A percentile compares a stretch with the other conserved stretches of the same genome.
Evolutionary conservation across 192 early-diverging fungal genomes (phyloP).

Genomic region (Podila epicladia): DNA sequence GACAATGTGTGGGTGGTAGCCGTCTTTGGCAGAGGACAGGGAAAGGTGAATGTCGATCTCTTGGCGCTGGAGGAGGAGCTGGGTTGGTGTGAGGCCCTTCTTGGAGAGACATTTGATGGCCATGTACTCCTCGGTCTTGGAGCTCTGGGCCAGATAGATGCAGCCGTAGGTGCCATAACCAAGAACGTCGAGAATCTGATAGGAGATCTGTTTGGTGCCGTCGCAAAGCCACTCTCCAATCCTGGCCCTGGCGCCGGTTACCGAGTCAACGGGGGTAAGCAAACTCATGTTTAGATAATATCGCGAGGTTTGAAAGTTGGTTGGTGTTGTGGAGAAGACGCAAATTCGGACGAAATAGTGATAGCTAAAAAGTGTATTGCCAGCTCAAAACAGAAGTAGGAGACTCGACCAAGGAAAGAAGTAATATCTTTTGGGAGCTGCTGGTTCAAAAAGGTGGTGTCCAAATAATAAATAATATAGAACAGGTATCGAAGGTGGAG

Average conservation of each 20-base stretch:
- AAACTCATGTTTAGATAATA: constrained; percentile 15
- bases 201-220: constrained; percentile 32
- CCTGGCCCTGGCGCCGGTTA: constrained; percentile 31
- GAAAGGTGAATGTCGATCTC: constrained; percentile 68
- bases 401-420: constrained; percentile 32
- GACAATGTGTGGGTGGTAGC: constrained; percentile 83
- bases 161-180: constrained; percentile 82
- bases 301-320: neutral
- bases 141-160: constrained; percentile 68
- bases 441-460: neutral
- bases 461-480: constrained; percentile 1
- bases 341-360: neutral
- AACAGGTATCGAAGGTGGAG: constrained; percentile 1
- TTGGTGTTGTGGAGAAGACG: constrained; percentile 2
- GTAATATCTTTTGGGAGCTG: constrained; percentile 25
- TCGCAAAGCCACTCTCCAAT: constrained; percentile 34
- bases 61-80: constrained; percentile 61
- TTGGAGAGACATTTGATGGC: constrained; percentile 71
- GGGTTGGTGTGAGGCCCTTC: constrained; percentile 49
- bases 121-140: constrained; percentile 55
- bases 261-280: constrained; percentile 42
- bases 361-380: constrained; percentile 4
- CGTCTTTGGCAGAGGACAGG: constrained; percentile 46
- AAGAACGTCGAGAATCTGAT: constrained; percentile 61
- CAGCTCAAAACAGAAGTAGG: constrained; percentile 9